phyloP scores from a whole-genome alignment of 106 monocot species.

The Dioscorea zingiberensis region DNA sequence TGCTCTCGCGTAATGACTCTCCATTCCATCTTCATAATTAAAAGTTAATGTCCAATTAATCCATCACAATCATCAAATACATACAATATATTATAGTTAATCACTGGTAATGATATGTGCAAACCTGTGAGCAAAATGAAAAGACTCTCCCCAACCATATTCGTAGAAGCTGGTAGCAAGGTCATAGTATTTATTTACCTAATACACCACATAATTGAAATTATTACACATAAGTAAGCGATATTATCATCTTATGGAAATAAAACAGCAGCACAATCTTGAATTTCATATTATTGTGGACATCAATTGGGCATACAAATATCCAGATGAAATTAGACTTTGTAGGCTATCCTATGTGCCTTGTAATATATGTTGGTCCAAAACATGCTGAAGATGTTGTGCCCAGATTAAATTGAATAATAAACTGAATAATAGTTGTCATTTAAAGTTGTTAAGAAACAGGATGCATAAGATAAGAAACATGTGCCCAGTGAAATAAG shows the following conservation, averaged over 20 bases:
- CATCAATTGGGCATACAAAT: not conserved
- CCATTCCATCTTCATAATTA: conserved; percentile 71
- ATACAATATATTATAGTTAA: no score
- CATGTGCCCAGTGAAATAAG: no score
- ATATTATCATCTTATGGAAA: no score
- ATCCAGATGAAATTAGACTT: not conserved
- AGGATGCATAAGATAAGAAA: no score
- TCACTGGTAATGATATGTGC: no score
- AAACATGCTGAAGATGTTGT: no score
- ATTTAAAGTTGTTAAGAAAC: no score
- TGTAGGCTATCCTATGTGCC: not conserved
- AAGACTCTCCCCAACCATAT: conserved; percentile 87
- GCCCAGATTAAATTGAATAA: no score
- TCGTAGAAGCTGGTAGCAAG: conserved; percentile 83
- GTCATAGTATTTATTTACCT: conserved; percentile 90
- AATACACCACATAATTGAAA: conserved; percentile 10
- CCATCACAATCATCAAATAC: no score
- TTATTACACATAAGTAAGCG: not conserved
- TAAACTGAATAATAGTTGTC: no score
- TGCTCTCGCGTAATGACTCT: conserved; percentile 92
- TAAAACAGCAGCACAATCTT: not conserved
- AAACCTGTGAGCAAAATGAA: conserved; percentile 82
- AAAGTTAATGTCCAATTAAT: not conserved
- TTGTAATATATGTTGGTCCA: not conserved
- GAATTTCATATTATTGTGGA: not conserved